Conservation (phyloP, 176 grass and related monocot species). For the Leersia perrieri region DNA sequence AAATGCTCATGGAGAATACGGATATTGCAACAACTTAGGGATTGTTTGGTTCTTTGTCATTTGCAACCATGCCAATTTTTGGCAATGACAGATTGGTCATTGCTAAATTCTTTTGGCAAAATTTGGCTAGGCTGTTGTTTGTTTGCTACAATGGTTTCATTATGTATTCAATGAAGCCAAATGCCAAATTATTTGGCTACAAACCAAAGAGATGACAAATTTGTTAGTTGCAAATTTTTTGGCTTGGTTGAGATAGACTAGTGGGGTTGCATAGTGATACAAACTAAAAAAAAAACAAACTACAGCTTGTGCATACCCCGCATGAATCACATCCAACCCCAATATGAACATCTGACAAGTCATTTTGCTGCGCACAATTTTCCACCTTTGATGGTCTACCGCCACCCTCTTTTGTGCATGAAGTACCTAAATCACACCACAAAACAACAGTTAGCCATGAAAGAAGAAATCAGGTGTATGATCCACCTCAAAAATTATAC, state of each 20-base stretch:
- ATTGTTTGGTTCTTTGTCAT: too few relatives aligned
- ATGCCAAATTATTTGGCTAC: too few relatives aligned
- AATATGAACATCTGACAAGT: slow-evolving; percentile 47
- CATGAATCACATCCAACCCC: slow-evolving; percentile 87
- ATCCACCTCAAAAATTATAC: not conserved
- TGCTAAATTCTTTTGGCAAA: too few relatives aligned
- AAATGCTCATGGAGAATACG: not conserved
- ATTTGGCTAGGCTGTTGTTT: too few relatives aligned
- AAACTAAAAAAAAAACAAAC: not conserved
- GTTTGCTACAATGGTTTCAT: too few relatives aligned
- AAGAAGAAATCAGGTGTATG: not conserved
- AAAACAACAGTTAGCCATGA: slow-evolving; percentile 3
- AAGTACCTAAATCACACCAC: slow-evolving; percentile 35
- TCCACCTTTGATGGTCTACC: slow-evolving; percentile 13
- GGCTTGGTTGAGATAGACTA: too few relatives aligned
- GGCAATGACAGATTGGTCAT: too few relatives aligned
- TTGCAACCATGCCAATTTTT: too few relatives aligned
- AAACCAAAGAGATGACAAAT: too few relatives aligned
- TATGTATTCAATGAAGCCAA: too few relatives aligned
- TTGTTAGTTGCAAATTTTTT: too few relatives aligned
- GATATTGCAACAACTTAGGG: not conserved
- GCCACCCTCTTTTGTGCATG: slow-evolving; percentile 28
- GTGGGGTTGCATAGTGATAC: not conserved
- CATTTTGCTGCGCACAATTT: not conserved
- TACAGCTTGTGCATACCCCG: slow-evolving; percentile 61